Percentiles rank a stretch among this genome's conserved stretches.
Conservation (phyloP, 108 stramenopile genomes). For the Aurantiochytrium sp. region DNA sequence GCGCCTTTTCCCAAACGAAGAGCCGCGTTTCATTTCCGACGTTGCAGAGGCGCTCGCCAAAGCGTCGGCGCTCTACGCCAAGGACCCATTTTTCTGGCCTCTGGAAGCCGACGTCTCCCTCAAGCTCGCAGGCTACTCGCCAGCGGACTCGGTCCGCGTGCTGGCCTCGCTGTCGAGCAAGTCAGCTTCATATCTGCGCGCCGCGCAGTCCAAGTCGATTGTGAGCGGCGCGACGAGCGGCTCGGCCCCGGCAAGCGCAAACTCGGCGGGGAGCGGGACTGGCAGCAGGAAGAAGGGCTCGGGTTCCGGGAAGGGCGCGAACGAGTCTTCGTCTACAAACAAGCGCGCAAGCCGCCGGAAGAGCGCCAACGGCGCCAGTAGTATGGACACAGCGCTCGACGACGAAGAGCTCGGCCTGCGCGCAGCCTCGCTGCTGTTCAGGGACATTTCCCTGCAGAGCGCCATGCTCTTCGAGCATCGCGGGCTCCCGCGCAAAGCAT, state of each 20-base stretch:
- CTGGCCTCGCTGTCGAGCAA: not conserved
- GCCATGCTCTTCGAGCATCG: not conserved
- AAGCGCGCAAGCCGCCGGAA: too few species aligned
- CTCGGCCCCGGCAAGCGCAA: not conserved
- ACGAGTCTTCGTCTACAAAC: too few species aligned
- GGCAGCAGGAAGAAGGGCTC: too few species aligned
- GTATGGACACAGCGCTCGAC: not conserved
- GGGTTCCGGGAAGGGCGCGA: too few species aligned
- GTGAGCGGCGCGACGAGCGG: not conserved
- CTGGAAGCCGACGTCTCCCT: not conserved
- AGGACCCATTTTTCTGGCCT: not conserved
- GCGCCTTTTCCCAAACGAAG: not conserved
- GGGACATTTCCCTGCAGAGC: not conserved
- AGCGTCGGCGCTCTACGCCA: not conserved
- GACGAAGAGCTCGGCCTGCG: not conserved
- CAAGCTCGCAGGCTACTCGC: not conserved
- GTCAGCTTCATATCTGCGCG: not conserved
- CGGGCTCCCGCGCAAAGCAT: not conserved
- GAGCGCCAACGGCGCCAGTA: not conserved
- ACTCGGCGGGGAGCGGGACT: too few species aligned
- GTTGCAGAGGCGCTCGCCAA: not conserved
- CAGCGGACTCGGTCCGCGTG: not conserved
- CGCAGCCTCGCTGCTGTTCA: not conserved
- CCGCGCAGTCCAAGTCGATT: not conserved
- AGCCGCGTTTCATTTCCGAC: not conserved